These are phyloP conservation scores for Schizochytrium sp. DNA, from an alignment of 108 stramenopile genomes.

Conservation along the genomic window DNA sequence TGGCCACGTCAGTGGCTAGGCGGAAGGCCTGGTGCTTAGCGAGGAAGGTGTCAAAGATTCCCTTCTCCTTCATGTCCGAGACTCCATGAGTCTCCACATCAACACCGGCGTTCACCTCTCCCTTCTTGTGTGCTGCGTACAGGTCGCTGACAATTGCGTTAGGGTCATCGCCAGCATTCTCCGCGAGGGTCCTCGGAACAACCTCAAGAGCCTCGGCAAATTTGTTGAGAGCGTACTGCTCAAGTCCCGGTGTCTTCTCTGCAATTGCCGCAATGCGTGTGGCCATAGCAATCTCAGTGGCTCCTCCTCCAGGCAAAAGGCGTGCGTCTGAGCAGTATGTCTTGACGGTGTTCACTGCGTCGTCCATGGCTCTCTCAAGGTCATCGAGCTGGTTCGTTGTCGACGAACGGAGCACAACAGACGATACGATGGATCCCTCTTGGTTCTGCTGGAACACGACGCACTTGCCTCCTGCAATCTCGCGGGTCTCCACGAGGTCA, in stretches of 20 bases:
- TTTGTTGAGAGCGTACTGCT: constrained; percentile 97
- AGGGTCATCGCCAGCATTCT: constrained; percentile 94
- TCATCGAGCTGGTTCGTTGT: constrained; percentile 92
- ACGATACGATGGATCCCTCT: constrained; percentile 83
- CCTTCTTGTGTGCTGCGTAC: constrained; percentile 89
- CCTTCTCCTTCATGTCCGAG: constrained; percentile 71
- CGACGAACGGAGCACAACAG: constrained; percentile 91
- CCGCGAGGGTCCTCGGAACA: constrained; percentile 92
- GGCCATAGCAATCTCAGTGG: constrained; percentile 91
- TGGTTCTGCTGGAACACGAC: constrained; percentile 87
- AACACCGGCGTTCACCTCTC: constrained; percentile 83
- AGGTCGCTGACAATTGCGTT: constrained; percentile 85
- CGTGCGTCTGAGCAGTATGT: constrained; percentile 89
- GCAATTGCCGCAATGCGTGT: constrained; percentile 83
- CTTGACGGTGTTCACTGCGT: constrained; percentile 90
- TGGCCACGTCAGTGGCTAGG: constrained; percentile 92
- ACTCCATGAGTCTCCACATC: constrained; percentile 84
- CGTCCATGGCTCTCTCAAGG: constrained; percentile 96
- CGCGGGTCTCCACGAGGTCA: constrained; percentile 81
- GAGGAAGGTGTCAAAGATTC: constrained; percentile 83
- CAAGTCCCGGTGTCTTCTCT: constrained; percentile 90
- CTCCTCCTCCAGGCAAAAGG: constrained; percentile 92
- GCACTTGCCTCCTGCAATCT: constrained; percentile 90
- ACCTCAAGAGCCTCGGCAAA: constrained; percentile 97
- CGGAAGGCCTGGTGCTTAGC: constrained; percentile 91